Percentiles rank a stretch among this genome's conserved stretches.
Conservation (phyloP, 2,329 filamentous ascomycete genomes). For the Tolypocladium guangdongense region DNA sequence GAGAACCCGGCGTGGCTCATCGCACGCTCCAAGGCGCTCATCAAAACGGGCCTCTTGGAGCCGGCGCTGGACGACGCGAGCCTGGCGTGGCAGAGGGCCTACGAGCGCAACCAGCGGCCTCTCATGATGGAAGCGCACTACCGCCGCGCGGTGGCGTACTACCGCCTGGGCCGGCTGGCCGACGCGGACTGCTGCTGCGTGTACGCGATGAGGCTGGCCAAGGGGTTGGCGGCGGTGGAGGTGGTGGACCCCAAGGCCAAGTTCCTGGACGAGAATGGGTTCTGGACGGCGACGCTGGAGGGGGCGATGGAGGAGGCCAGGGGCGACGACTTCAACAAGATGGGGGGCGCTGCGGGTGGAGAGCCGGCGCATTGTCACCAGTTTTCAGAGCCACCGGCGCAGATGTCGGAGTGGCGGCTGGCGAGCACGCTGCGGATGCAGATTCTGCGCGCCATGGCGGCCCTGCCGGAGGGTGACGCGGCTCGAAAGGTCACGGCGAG, state of each 20-base stretch:
- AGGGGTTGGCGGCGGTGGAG: slow-evolving; percentile 19
- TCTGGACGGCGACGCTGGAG: slow-evolving; percentile 30
- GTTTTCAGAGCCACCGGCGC: background rate
- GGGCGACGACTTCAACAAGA: slow-evolving; percentile 18
- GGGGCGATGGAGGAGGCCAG: slow-evolving; percentile 17
- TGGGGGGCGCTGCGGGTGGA: background rate
- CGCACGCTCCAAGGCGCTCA: slow-evolving; percentile 68
- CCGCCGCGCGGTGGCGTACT: slow-evolving; percentile 64
- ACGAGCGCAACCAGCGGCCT: slow-evolving; percentile 60
- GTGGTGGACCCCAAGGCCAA: slow-evolving; percentile 17
- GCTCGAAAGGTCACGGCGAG: slow-evolving; percentile 33
- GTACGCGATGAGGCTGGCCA: slow-evolving; percentile 36
- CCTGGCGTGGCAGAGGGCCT: slow-evolving; percentile 49
- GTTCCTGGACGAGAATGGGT: slow-evolving; percentile 32
- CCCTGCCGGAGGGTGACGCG: slow-evolving; percentile 30
- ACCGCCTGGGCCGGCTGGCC: slow-evolving; percentile 57
- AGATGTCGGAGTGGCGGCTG: slow-evolving; percentile 22
- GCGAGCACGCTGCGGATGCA: slow-evolving; percentile 36
- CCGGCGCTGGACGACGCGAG: slow-evolving; percentile 62
- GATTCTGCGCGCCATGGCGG: slow-evolving; percentile 32
- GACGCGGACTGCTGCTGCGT: slow-evolving; percentile 64
- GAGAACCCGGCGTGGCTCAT: slow-evolving; percentile 69
- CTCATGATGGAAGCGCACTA: slow-evolving; percentile 74
- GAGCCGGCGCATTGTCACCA: background rate
- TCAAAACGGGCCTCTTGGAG: slow-evolving; percentile 48